Evolutionary conservation across 352 stramenopile species (phyloP).

Genomic region (Pythium pyrilobum): DNA sequence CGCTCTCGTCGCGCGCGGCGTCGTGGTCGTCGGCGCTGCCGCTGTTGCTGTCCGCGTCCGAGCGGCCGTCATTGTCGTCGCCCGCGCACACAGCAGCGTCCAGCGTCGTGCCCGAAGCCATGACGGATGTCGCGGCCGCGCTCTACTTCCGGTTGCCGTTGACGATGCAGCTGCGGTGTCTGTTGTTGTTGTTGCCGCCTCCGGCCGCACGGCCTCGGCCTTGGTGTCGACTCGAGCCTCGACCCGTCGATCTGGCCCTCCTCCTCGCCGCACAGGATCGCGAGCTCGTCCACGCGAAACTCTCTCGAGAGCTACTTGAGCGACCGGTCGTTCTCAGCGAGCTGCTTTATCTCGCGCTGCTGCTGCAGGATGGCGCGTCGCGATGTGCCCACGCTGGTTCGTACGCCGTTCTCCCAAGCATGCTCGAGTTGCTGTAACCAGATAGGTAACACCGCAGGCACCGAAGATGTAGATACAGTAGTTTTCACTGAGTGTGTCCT

Average conservation of each 20-base stretch:
- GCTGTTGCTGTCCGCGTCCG: constrained; percentile 37
- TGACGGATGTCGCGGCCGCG: too few species aligned
- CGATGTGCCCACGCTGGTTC: too few species aligned
- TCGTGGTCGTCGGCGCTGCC: constrained; percentile 40
- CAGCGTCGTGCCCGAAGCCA: constrained; percentile 31
- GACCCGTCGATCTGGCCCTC: constrained; percentile 70
- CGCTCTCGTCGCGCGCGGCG: constrained; percentile 51
- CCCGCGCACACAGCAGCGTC: not conserved
- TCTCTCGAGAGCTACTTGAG: constrained; percentile 93
- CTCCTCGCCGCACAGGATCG: constrained; percentile 84
- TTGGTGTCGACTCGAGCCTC: constrained; percentile 39
- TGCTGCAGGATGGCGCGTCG: too few species aligned
- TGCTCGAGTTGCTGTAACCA: too few species aligned
- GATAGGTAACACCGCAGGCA: too few species aligned
- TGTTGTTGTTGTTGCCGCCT: constrained; percentile 27
- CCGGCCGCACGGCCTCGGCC: constrained; percentile 33
- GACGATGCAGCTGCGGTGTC: not conserved
- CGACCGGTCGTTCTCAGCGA: constrained; percentile 83
- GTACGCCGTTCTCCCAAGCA: too few species aligned
- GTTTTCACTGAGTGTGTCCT: too few species aligned
- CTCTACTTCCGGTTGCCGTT: constrained; percentile 47
- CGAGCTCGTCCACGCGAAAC: constrained; percentile 89
- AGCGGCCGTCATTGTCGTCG: constrained; percentile 30
- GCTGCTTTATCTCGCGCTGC: constrained; percentile 78
- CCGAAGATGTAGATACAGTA: too few species aligned